These are phyloP conservation scores for Plantago major DNA, from an alignment of 257 asterid genomes.

Conservation along the genomic window DNA sequence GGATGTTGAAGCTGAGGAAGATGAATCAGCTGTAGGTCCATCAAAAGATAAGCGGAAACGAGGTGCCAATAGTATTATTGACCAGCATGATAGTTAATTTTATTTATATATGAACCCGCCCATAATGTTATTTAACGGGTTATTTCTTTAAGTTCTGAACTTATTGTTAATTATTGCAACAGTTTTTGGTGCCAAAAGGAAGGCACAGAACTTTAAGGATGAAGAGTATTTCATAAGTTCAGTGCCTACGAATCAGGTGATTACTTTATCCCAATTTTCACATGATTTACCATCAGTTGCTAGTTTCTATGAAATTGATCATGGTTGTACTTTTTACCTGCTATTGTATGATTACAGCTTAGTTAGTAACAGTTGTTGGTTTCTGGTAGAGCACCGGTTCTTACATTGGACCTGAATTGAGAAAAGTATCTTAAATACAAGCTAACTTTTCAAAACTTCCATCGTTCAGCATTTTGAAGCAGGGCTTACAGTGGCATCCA, in stretches of 20 bases:
- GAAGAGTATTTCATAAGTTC: slow-evolving; percentile 91
- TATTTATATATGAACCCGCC: too few species aligned
- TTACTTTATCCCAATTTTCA: not conserved
- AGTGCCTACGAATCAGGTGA: slow-evolving; percentile 86
- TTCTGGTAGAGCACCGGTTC: not conserved
- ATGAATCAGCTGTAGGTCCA: slow-evolving; percentile 11
- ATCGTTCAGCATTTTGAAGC: slow-evolving; percentile 91
- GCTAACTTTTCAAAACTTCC: slow-evolving; percentile 17
- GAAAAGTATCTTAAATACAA: slow-evolving; percentile 8
- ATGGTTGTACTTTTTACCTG: slow-evolving; percentile 3
- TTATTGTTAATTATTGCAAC: slow-evolving; percentile 16
- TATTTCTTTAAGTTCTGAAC: not conserved
- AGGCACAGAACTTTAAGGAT: slow-evolving; percentile 71
- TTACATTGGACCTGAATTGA: slow-evolving; percentile 9
- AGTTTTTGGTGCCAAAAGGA: slow-evolving; percentile 86
- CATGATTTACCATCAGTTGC: not conserved
- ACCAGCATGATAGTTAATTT: too few species aligned
- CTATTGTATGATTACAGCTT: not conserved
- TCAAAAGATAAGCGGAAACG: slow-evolving; percentile 41
- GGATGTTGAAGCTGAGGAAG: slow-evolving; percentile 47
- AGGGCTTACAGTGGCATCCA: slow-evolving; percentile 71
- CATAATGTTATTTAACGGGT: too few species aligned
- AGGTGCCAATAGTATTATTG: too few species aligned
- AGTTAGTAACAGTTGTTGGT: slow-evolving; percentile 6
- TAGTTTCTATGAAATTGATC: not conserved